Conservation (phyloP, 805 yeast species). For the Spathaspora gorwiae region DNA sequence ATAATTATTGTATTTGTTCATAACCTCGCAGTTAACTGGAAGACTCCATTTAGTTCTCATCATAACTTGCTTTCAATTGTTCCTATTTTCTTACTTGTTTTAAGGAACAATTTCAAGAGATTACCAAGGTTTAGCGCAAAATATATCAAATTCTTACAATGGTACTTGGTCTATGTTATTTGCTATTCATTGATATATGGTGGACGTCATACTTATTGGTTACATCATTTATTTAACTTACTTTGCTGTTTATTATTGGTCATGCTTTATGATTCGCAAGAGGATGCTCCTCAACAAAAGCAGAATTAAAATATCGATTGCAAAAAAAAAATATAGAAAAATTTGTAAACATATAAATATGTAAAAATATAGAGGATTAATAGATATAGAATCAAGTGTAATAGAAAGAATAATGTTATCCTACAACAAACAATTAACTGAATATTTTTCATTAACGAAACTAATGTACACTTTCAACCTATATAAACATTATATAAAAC, state of each 20-base stretch:
- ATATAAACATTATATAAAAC: slow-evolving; percentile 4
- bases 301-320: background rate
- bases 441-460: background rate
- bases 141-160: slow-evolving; percentile 3
- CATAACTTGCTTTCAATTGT: slow-evolving; percentile 75
- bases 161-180: slow-evolving; percentile 41
- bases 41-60: slow-evolving; percentile 80
- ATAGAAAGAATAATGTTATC: background rate
- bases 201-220: slow-evolving; percentile 75
- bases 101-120: slow-evolving; percentile 43
- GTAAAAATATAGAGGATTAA: background rate
- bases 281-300: background rate
- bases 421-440: too few species aligned
- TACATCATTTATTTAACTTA: slow-evolving; percentile 71
- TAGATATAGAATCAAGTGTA: background rate
- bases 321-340: background rate
- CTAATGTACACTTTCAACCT: slow-evolving; percentile 5
- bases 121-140: slow-evolving; percentile 32
- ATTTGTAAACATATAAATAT: too few species aligned
- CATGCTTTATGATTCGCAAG: slow-evolving; percentile 1
- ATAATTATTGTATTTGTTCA: slow-evolving; percentile 77
- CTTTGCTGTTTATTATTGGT: slow-evolving; percentile 49
- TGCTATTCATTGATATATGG: slow-evolving; percentile 70
- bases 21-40: slow-evolving; percentile 72
- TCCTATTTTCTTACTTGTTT: slow-evolving; percentile 63